These are phyloP conservation scores for Arachnopeziza araneosa DNA, from an alignment of 2,329 filamentous ascomycete species.

Conservation along the genomic window DNA sequence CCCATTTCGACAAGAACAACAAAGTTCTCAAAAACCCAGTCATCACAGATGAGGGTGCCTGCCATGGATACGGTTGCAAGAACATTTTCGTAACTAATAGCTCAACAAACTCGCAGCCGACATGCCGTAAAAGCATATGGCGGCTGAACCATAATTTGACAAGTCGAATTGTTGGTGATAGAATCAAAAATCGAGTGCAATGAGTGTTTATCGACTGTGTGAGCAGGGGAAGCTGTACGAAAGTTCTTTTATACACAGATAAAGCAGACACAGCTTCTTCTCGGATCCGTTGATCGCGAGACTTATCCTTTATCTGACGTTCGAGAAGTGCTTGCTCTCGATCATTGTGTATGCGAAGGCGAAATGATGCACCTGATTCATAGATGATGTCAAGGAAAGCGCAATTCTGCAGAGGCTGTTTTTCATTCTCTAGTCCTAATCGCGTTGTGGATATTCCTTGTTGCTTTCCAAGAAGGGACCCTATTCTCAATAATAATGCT, in stretches of 20 bases:
- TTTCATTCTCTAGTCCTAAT: slow-evolving; percentile 75
- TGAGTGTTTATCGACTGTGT: slow-evolving; percentile 76
- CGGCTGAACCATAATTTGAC: slow-evolving; percentile 84
- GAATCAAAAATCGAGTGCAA: slow-evolving; percentile 70
- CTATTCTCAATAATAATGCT: slow-evolving; percentile 70
- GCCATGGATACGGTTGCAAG: slow-evolving; percentile 75
- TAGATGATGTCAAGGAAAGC: slow-evolving; percentile 80
- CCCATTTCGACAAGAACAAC: slow-evolving; percentile 77
- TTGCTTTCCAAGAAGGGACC: slow-evolving; percentile 56
- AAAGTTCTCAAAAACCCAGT: slow-evolving; percentile 80
- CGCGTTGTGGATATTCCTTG: slow-evolving; percentile 58
- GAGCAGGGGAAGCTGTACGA: slow-evolving; percentile 68
- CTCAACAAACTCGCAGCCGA: slow-evolving; percentile 78
- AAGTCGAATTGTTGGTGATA: slow-evolving; percentile 78
- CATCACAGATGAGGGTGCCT: slow-evolving; percentile 66
- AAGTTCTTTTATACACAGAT: slow-evolving; percentile 64
- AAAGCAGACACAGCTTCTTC: slow-evolving; percentile 67
- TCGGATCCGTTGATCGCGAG: slow-evolving; percentile 56
- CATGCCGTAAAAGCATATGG: slow-evolving; percentile 73
- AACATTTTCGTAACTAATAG: slow-evolving; percentile 75
- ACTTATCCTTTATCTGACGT: slow-evolving; percentile 70
- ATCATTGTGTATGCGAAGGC: slow-evolving; percentile 83
- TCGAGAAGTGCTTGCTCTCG: slow-evolving; percentile 77
- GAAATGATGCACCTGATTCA: slow-evolving; percentile 66
- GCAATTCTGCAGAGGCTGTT: slow-evolving; percentile 64